Conservation (phyloP, 768 basidiomycete genomes). For the Obba rivulosa region DNA sequence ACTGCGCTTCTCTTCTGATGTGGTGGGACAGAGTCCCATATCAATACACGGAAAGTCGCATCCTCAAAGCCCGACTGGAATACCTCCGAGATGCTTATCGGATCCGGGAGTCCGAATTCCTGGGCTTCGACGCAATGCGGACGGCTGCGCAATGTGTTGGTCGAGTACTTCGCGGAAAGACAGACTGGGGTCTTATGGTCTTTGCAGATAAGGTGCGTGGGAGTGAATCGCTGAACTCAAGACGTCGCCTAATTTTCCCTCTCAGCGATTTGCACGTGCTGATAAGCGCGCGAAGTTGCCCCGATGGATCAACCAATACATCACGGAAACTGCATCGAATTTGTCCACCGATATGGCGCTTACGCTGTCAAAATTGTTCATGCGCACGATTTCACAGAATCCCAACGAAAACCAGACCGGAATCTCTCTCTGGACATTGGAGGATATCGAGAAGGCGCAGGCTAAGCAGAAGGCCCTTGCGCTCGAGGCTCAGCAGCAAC, state of each 20-base stretch:
- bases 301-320: constrained; percentile 98
- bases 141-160: constrained; percentile 99
- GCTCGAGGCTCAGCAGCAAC: constrained; percentile 41
- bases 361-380: constrained; percentile 91
- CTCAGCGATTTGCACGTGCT: constrained; percentile 82
- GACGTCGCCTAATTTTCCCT: constrained; percentile 3
- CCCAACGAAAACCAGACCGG: constrained; percentile 95
- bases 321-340: constrained; percentile 97
- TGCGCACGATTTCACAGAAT: constrained; percentile 98
- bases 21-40: constrained; percentile 69
- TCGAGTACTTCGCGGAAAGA: constrained; percentile 95
- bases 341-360: constrained; percentile 97
- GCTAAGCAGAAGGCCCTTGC: constrained; percentile 69
- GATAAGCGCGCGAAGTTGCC: constrained; percentile 95
- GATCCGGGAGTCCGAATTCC: constrained; percentile 96
- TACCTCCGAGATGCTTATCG: constrained; percentile 98
- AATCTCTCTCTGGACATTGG: constrained; percentile 90
- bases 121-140: constrained; percentile 99
- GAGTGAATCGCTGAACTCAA: background rate
- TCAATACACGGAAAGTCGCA: constrained; percentile 97
- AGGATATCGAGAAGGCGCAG: constrained; percentile 85
- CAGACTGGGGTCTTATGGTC: constrained; percentile 99
- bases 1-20: background rate
- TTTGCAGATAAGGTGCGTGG: constrained; percentile 89
- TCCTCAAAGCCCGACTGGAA: constrained; percentile 93